phyloP scores from a whole-genome alignment of 176 grass and related monocot genomes.

The Lolium multiflorum region DNA sequence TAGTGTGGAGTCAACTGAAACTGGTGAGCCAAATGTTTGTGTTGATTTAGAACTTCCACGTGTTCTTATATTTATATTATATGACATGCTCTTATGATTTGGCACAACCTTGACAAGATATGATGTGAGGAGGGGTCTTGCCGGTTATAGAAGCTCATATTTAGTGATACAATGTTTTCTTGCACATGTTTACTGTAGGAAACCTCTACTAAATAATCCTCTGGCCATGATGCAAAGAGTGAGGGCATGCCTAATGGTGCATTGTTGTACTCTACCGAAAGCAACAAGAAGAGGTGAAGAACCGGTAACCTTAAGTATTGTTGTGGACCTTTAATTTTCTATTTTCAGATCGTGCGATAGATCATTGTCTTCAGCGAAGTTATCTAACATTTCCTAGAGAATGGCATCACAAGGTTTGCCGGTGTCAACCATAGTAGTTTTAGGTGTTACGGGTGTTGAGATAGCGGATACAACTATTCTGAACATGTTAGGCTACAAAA shows the following conservation, averaged over 20 bases:
- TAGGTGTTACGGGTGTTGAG: background rate
- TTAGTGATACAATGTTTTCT: too few relatives aligned
- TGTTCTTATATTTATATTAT: background rate
- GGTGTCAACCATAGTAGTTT: background rate
- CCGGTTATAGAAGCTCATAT: too few relatives aligned
- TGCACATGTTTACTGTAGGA: too few relatives aligned
- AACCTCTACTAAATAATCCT: too few relatives aligned
- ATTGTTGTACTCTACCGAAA: too few relatives aligned
- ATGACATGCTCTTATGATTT: background rate
- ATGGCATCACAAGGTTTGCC: background rate
- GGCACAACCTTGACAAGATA: background rate
- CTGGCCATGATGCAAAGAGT: too few relatives aligned
- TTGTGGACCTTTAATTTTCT: too few relatives aligned
- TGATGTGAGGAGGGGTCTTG: background rate
- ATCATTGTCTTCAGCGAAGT: too few relatives aligned
- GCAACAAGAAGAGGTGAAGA: background rate
- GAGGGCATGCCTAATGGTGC: too few relatives aligned
- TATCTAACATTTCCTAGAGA: background rate
- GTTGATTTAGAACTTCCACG: background rate
- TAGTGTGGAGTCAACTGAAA: background rate
- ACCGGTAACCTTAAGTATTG: too few relatives aligned
- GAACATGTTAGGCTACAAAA: too few relatives aligned
- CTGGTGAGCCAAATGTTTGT: background rate
- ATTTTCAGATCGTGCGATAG: too few relatives aligned
- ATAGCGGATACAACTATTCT: background rate